Conservation (phyloP, 495 filamentous ascomycete species). For the Aspergillus cristatus region DNA sequence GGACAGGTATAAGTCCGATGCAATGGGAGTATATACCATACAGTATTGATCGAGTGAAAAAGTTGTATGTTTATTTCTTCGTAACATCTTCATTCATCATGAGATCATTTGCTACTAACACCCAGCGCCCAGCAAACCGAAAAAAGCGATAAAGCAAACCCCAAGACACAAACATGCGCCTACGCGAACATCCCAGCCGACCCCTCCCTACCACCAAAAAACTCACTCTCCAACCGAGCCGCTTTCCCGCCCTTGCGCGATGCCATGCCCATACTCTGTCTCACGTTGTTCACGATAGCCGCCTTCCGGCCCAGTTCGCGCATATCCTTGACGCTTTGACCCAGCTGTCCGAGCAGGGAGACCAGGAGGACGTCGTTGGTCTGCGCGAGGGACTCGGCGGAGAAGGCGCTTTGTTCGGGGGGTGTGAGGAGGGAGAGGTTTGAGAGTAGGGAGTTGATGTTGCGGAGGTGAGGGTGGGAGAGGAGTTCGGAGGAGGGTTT, state of each 20-base stretch:
- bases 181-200: constrained; percentile 5
- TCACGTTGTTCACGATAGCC: constrained; percentile 47
- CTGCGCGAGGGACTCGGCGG: constrained; percentile 56
- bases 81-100: no score
- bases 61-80: no score
- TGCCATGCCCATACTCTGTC: constrained; percentile 11
- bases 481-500: constrained; percentile 9
- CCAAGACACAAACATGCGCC: no score
- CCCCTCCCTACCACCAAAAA: constrained; percentile 10
- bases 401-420: constrained; percentile 46
- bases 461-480: constrained; percentile 44
- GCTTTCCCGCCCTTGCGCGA: constrained; percentile 19
- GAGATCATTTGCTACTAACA: no score
- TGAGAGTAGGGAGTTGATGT: constrained; percentile 47
- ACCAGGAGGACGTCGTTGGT: constrained; percentile 71
- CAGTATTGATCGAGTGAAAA: no score
- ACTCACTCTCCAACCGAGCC: constrained; percentile 21
- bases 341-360: constrained; percentile 57
- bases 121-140: no score
- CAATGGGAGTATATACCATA: no score
- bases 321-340: constrained; percentile 55
- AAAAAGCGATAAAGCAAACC: no score
- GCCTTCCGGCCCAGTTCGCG: constrained; percentile 67
- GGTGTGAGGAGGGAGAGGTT: constrained; percentile 46
- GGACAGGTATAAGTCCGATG: no score